phyloP scores from a whole-genome alignment of 2,329 filamentous ascomycete genomes.

The Aspergillus amoenus region DNA sequence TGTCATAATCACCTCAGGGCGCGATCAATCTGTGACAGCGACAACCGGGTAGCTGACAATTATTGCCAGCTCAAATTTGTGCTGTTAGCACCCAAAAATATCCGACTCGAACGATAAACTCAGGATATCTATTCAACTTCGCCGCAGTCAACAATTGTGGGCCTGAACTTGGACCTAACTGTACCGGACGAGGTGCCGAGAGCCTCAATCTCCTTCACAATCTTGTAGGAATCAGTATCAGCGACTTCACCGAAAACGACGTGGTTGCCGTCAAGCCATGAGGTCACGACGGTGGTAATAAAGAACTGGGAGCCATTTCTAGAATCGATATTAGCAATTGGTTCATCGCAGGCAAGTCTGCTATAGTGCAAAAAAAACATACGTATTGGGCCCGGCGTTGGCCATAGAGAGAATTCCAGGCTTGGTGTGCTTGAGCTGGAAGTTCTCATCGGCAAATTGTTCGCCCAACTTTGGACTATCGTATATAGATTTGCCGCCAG shows the following conservation, averaged over 20 bases:
- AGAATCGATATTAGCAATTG: constrained; percentile 5
- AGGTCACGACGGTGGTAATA: constrained; percentile 67
- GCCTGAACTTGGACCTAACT: constrained; percentile 53
- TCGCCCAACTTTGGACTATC: constrained; percentile 49
- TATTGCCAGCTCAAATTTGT: background rate
- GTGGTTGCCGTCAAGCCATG: constrained; percentile 68
- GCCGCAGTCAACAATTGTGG: constrained; percentile 55
- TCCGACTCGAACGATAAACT: background rate
- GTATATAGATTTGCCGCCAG: constrained; percentile 91
- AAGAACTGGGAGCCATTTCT: constrained; percentile 73
- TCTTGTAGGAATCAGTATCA: constrained; percentile 52
- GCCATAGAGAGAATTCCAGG: constrained; percentile 90
- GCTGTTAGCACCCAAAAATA: constrained; percentile 3
- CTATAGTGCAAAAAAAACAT: constrained; percentile 30
- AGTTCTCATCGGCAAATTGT: constrained; percentile 96
- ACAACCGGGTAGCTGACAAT: background rate
- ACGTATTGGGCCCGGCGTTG: constrained; percentile 93
- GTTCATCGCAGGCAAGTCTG: background rate
- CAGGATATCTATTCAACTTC: constrained; percentile 28
- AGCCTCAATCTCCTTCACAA: constrained; percentile 61
- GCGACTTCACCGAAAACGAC: constrained; percentile 68
- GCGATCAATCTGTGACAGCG: background rate
- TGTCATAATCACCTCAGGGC: background rate
- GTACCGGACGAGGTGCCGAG: constrained; percentile 55
- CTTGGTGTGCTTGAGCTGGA: constrained; percentile 68